Percentiles rank a stretch among this genome's conserved stretches.
These are phyloP conservation scores for Ogataea pilisensis DNA, from an alignment of 805 yeast genomes.

Conservation along the genomic window DNA sequence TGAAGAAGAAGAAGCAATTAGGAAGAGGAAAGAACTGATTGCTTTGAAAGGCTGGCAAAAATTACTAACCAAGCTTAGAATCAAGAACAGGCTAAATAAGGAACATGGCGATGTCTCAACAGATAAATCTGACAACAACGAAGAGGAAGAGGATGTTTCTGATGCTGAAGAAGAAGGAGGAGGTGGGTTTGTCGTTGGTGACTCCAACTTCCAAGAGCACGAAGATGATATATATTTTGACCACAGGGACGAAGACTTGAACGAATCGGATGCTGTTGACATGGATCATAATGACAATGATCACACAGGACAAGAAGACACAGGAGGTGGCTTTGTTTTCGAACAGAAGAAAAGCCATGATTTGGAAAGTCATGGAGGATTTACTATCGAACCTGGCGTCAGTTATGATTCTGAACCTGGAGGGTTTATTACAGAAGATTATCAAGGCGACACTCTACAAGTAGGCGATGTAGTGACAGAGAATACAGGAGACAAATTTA, in stretches of 20 bases:
- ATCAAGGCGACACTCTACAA: slow-evolving; percentile 4
- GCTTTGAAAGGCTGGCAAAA: slow-evolving; percentile 54
- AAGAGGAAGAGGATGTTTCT: slow-evolving; percentile 2
- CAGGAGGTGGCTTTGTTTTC: slow-evolving; percentile 3
- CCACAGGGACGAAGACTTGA: slow-evolving; percentile 4
- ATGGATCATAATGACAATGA: slow-evolving; percentile 2
- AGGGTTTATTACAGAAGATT: background rate
- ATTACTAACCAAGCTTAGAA: slow-evolving; percentile 46
- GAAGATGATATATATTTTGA: slow-evolving; percentile 8
- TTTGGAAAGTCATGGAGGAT: background rate
- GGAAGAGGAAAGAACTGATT: slow-evolving; percentile 40
- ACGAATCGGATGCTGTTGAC: slow-evolving; percentile 3
- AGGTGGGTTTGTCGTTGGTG: slow-evolving; percentile 20
- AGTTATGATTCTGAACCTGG: background rate
- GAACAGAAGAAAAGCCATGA: background rate
- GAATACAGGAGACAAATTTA: too few relatives aligned
- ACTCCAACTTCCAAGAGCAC: background rate
- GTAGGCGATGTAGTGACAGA: slow-evolving; percentile 22
- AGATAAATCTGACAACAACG: slow-evolving; percentile 24
- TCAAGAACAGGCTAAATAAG: slow-evolving; percentile 40
- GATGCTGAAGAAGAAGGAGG: slow-evolving; percentile 17
- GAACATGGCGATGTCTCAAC: slow-evolving; percentile 46
- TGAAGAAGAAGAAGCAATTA: slow-evolving; percentile 44
- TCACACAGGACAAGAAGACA: slow-evolving; percentile 1
- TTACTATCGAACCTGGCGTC: slow-evolving; percentile 3